phyloP scores from a whole-genome alignment of 306 rosid genomes.

The Canavalia gladiata region DNA sequence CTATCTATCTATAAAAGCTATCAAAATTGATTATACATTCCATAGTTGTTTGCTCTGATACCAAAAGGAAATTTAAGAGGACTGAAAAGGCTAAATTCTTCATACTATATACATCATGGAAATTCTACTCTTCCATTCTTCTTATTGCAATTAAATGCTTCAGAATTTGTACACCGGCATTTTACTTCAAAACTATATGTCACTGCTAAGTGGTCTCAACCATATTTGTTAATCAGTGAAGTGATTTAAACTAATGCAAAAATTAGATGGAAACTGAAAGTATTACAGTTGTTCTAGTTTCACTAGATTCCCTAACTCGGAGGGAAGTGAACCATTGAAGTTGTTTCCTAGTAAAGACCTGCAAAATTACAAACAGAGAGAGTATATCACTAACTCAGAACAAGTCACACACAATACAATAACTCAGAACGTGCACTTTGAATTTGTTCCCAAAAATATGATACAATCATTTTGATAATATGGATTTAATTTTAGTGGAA shows the following conservation, averaged over 20 bases:
- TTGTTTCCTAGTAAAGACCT: constrained; percentile 63
- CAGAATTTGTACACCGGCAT: background rate
- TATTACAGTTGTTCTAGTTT: constrained; percentile 62
- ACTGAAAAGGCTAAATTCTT: background rate
- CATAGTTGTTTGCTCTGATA: background rate
- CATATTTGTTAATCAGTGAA: background rate
- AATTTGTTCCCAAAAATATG: background rate
- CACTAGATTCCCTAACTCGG: constrained; percentile 64
- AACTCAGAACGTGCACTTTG: background rate
- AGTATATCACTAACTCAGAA: background rate
- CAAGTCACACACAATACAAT: background rate
- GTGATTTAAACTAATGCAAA: background rate
- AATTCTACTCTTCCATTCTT: background rate
- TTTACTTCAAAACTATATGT: background rate
- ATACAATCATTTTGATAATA: background rate
- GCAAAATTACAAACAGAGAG: constrained; percentile 14
- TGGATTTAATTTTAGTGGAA: no score
- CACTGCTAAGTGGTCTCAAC: background rate
- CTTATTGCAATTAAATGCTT: background rate
- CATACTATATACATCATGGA: background rate
- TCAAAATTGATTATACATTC: background rate
- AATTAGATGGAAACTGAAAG: background rate
- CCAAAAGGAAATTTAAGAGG: background rate
- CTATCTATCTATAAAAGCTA: background rate
- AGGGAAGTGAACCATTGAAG: constrained; percentile 70